phyloP scores from a whole-genome alignment of 441 rosid genomes.

The Omphalea diandra region DNA sequence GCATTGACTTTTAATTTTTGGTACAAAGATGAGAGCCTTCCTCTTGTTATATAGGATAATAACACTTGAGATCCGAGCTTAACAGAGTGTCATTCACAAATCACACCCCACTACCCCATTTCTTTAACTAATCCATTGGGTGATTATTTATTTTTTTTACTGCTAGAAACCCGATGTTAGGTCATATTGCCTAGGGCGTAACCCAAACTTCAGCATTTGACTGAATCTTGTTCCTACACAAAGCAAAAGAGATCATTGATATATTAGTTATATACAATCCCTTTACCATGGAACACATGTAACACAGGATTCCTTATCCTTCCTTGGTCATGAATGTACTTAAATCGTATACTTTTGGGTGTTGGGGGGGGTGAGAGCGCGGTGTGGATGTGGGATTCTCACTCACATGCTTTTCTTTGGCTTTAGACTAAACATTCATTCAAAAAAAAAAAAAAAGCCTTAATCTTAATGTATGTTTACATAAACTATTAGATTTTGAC shows the following conservation, averaged over 20 bases:
- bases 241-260: not conserved
- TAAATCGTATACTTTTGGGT: no score
- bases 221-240: slow-evolving; percentile 28
- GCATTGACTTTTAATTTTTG: not conserved
- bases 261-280: not conserved
- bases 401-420: no score
- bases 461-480: no score
- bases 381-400: no score
- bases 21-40: slow-evolving; percentile 23
- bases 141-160: no score
- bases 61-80: slow-evolving; percentile 52
- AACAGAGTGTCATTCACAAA: slow-evolving; percentile 33
- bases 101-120: slow-evolving; percentile 19
- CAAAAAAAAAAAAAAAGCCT: no score
- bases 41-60: no score
- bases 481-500: no score
- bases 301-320: not conserved
- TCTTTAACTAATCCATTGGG: slow-evolving; percentile 28
- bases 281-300: not conserved
- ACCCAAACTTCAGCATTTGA: slow-evolving; percentile 27
- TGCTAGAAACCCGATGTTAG: slow-evolving; percentile 34
- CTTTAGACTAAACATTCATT: no score
- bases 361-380: no score
- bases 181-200: no score
- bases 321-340: no score